A percentile compares a stretch with the other conserved stretches of the same genome.
Conservation (phyloP, 805 yeast genomes). For the Wickerhamiella sergipiensis region DNA sequence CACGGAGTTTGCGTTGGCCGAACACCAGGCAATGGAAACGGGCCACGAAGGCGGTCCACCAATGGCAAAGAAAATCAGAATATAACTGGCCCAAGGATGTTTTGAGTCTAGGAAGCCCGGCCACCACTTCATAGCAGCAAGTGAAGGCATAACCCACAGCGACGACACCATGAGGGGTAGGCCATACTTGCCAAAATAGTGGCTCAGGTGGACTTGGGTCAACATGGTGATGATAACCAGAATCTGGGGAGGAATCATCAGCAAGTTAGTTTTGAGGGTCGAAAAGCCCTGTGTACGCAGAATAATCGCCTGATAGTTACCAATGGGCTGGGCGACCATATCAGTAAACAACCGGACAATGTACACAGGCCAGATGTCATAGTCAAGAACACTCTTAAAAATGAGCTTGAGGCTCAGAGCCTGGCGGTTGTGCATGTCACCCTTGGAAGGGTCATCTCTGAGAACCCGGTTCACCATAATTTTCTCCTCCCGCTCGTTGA, state of each 20-base stretch:
- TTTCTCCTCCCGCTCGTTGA: slow-evolving; percentile 40
- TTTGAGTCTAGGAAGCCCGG: slow-evolving; percentile 9
- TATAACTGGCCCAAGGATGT: slow-evolving; percentile 22
- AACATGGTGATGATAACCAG: slow-evolving; percentile 17
- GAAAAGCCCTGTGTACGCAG: slow-evolving; percentile 36
- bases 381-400: slow-evolving; percentile 31
- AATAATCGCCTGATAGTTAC: slow-evolving; percentile 36
- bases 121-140: slow-evolving; percentile 17
- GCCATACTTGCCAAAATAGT: slow-evolving; percentile 8
- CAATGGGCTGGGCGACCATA: slow-evolving; percentile 27
- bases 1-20: slow-evolving; percentile 48
- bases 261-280: slow-evolving; percentile 37
- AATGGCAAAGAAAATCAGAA: slow-evolving; percentile 18
- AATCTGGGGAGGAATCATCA: slow-evolving; percentile 36
- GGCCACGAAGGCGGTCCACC: slow-evolving; percentile 20
- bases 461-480: slow-evolving; percentile 46
- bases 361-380: slow-evolving; percentile 46
- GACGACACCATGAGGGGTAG: slow-evolving; percentile 7
- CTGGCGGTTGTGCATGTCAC: slow-evolving; percentile 50
- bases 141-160: slow-evolving; percentile 13
- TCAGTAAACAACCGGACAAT: slow-evolving; percentile 33
- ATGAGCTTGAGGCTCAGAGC: slow-evolving; percentile 34
- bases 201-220: slow-evolving; percentile 10
- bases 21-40: slow-evolving; percentile 32
- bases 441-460: slow-evolving; percentile 51